These are phyloP conservation scores for Laguncularia racemosa DNA, from an alignment of 345 rosid genomes.

Conservation along the genomic window DNA sequence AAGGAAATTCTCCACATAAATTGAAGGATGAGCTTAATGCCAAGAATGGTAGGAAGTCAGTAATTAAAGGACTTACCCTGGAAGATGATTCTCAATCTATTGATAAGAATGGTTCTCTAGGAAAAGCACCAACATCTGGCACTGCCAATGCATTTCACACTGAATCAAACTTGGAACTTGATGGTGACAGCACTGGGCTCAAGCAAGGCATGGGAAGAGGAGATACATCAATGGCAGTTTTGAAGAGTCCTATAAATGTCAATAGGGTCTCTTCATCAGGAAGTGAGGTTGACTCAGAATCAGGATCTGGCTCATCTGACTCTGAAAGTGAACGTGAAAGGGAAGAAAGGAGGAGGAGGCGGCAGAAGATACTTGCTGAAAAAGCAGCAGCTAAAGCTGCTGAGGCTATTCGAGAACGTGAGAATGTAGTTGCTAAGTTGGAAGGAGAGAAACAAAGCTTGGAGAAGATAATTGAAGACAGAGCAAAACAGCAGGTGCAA, in stretches of 20 bases:
- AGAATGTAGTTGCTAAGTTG: conserved; percentile 76
- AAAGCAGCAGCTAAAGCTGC: conserved; percentile 71
- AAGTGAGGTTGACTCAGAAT: conserved; percentile 41
- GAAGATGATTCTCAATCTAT: conserved; percentile 20
- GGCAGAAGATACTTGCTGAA: conserved; percentile 71
- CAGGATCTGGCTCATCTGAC: conserved; percentile 66
- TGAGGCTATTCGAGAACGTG: conserved; percentile 70
- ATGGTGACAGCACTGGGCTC: conserved; percentile 24
- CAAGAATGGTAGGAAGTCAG: conserved; percentile 23
- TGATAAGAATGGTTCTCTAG: conserved; percentile 18
- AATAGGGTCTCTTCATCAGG: conserved; percentile 26
- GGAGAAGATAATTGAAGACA: conserved; percentile 90
- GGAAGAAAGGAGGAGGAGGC: conserved; percentile 63
- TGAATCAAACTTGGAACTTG: conserved; percentile 24
- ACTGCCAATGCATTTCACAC: conserved; percentile 18
- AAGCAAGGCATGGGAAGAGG: conserved; percentile 24
- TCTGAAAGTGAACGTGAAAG: conserved; percentile 75
- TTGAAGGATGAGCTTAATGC: conserved; percentile 18
- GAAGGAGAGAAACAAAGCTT: conserved; percentile 94
- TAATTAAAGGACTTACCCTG: conserved; percentile 16
- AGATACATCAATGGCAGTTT: conserved; percentile 25
- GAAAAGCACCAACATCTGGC: conserved; percentile 14
- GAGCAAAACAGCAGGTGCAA: conserved; percentile 85
- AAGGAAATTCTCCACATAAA: conserved; percentile 8
- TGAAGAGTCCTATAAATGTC: conserved; percentile 30